Conservation (phyloP, 306 rosid species). For the Prunus kanzakura region DNA sequence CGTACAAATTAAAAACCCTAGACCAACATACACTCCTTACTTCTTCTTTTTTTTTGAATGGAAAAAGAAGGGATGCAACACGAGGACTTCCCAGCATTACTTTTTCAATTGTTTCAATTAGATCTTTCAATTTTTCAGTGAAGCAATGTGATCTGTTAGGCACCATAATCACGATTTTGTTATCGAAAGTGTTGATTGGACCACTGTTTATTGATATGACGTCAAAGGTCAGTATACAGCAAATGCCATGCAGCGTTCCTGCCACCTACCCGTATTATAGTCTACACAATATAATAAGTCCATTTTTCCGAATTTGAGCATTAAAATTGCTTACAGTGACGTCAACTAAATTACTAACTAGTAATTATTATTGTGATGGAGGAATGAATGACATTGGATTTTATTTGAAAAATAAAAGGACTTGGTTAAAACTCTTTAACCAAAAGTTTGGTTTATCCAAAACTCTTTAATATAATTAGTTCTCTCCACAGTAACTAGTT, state of each 20-base stretch:
- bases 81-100: neutral
- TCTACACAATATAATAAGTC: neutral
- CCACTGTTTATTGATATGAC: neutral
- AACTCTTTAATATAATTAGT: neutral
- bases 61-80: too few relatives aligned
- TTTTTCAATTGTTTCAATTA: neutral
- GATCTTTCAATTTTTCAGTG: neutral
- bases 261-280: neutral
- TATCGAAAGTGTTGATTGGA: neutral
- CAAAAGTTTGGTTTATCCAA: neutral
- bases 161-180: conserved; percentile 1
- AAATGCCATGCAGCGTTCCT: neutral
- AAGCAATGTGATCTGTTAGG: neutral
- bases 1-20: neutral
- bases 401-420: neutral
- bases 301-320: too few relatives aligned
- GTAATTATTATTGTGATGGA: too few relatives aligned
- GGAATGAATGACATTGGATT: too few relatives aligned
- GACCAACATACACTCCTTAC: neutral
- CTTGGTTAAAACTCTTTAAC: neutral
- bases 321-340: too few relatives aligned
- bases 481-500: neutral
- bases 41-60: neutral
- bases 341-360: too few relatives aligned
- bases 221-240: neutral